These are phyloP conservation scores for Neonectria ditissima DNA, from an alignment of 2,329 filamentous ascomycete species.

Conservation along the genomic window DNA sequence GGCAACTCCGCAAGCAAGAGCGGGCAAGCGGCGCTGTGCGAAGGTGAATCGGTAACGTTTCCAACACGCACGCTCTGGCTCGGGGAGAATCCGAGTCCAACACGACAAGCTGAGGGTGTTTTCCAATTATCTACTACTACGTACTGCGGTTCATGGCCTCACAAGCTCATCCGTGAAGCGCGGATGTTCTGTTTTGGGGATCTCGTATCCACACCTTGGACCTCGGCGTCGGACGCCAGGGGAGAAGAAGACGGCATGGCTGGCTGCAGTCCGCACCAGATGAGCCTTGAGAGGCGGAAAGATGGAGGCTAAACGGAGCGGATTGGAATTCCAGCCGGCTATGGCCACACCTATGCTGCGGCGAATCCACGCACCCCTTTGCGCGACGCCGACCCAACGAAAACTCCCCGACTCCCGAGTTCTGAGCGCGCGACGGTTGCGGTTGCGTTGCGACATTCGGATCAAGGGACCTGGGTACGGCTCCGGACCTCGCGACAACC, in stretches of 20 bases:
- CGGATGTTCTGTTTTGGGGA: constrained; percentile 24
- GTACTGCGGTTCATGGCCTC: not conserved
- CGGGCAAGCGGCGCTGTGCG: not conserved
- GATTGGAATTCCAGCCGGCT: constrained; percentile 33
- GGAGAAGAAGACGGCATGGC: constrained; percentile 5
- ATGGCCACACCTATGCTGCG: constrained; percentile 30
- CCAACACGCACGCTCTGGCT: not conserved
- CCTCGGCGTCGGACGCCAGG: constrained; percentile 33
- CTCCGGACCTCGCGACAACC: constrained; percentile 10
- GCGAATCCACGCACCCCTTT: constrained; percentile 18
- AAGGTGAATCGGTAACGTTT: not conserved
- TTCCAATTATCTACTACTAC: not conserved
- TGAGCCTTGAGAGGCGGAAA: constrained; percentile 29
- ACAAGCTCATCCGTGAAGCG: not conserved
- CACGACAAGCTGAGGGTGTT: not conserved
- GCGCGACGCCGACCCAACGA: constrained; percentile 5
- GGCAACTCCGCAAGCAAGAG: not conserved
- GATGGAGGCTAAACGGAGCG: constrained; percentile 34
- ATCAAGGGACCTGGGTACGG: constrained; percentile 40
- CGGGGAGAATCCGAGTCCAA: not conserved
- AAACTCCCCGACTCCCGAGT: not conserved
- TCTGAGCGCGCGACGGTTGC: constrained; percentile 3
- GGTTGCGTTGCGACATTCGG: constrained; percentile 31
- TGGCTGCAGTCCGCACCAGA: constrained; percentile 7
- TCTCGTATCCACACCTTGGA: constrained; percentile 27